Evolutionary conservation across 352 stramenopile species (phyloP), one percentile per base, ranked within the genome.

Genomic region (Globisporangium lucens): DNA sequence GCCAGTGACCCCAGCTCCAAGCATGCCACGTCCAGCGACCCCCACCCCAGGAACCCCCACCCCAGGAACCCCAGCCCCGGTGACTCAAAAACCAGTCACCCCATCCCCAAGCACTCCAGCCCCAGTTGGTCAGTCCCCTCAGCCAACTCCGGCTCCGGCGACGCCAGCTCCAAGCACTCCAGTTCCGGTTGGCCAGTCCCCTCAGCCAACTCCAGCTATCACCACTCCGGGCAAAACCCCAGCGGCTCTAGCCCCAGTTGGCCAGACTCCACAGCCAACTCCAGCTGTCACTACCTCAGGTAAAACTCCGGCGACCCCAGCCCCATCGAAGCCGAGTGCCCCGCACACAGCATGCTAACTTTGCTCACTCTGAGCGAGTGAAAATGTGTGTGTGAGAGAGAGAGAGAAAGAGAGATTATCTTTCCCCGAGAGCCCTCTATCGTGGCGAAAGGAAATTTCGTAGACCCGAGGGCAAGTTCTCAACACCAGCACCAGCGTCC

Each of bases 281-380:
- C 56, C 56, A 1, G 56, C 56, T 0, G n/a, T 22, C 17, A 49
- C 56, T 10, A 35, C 29, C 17, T 35, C 51, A 36, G 24, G 51
- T 24, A 57, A 35, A 36, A 6, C n/a, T 3, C 51, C 51, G 36
- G 36, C 13, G 36, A 56, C 51, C 3, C 51, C 51, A 12, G 51
- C 51, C n/a, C 51, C 51, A 57, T 36, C 51, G 51, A 57, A 56
- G 49, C 49, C 49, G 49, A 56, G 20, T 55, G 12, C 47, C 8
- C 47, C 9, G 2, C 49, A 22, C 49, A 17, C 6, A 29, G 49
- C 49, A n/a, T 41, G 36, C 36, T 41, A 41, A 41, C 9, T 41
- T 41, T 15, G 0, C 10, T 41, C 9, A 13, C 36, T 41, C 36
- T 41, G 36, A 15, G 36, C 6, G 12, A 24, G 24, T 24, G 24